phyloP scores from a whole-genome alignment of 257 asterid species.

The Ligustrum vulgare region DNA sequence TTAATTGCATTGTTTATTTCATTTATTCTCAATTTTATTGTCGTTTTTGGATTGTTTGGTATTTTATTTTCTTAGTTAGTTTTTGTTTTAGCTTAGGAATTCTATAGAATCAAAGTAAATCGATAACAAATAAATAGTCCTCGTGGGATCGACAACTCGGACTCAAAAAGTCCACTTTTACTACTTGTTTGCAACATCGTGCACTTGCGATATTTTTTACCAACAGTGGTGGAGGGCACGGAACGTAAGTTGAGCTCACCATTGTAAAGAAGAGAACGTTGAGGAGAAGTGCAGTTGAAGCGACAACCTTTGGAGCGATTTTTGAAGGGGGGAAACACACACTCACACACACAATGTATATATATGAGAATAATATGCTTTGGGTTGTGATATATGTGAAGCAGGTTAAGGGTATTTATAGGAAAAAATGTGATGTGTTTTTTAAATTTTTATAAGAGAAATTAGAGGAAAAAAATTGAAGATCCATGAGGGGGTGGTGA shows the following conservation, averaged over 20 bases:
- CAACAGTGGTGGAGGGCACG: slow-evolving; percentile 31
- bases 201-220: too few relatives aligned
- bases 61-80: too few relatives aligned
- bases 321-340: background rate
- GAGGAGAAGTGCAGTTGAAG: slow-evolving; percentile 20
- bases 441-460: background rate
- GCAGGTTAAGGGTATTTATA: background rate
- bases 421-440: background rate
- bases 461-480: background rate
- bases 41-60: too few relatives aligned
- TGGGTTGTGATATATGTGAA: background rate
- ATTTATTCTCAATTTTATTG: too few relatives aligned
- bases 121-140: too few relatives aligned
- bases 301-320: background rate
- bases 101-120: too few relatives aligned
- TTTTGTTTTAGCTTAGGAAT: too few relatives aligned
- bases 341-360: background rate
- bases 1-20: too few relatives aligned
- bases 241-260: slow-evolving; percentile 3
- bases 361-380: background rate
- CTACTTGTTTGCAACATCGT: too few relatives aligned
- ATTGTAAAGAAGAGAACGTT: slow-evolving; percentile 24
- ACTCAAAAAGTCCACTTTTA: too few relatives aligned
- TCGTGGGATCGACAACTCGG: too few relatives aligned
- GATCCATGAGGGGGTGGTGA: background rate